Base-by-base conservation (phyloP, 192 early-diverging fungal genomes). In the Backusella psychrophila region DNA sequence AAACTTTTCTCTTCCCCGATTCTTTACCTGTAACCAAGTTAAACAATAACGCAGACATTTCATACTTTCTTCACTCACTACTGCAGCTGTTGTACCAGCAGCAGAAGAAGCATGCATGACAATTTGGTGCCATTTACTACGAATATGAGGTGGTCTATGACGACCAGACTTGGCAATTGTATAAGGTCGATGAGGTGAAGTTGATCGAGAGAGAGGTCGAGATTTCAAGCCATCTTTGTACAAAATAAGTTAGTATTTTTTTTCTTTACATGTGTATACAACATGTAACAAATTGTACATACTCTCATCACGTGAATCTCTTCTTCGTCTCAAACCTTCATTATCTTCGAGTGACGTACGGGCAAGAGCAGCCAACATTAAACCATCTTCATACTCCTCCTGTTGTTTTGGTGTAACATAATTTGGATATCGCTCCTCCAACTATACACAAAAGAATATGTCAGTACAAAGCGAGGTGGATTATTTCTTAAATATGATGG, bases 51-150 rank as follows among this genome's bases (percentile, higher is more conserved):
- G 89, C 59, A 98, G 81, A 73, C 91, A 93, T 73, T 90, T 87
- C 86, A 97, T 89, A 73, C 93, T 92, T 82, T 98, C 96, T 75
- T 96, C 95, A 73, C 92, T 93, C 29, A 95, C 89, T 26, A 94
- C 90, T 73, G 94, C 87, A 6, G 91, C 93, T 9, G 92, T 90
- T 1, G 91, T 79, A 56, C 90, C 89, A 2, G 89, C 89, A 21
- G 84, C 87, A 4, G 87, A 75, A 12, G 88, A 88, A 1, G 89
- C 88, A 11, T 86, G 86, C 29, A 88, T 87, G 11, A 93, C 87
- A 23, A 91, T 76, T 72, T 88, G 88, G 21, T 83, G 78, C 92
- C 91, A 93, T 56, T 89, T 65, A 77, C 76, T 59, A 59, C 69
- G 77, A 75, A 35, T 44, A 71, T 33, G 63, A 42, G 36, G 69